Evolutionary conservation across 495 filamentous ascomycete species (phyloP).

Genomic region (Platismatia glauca): DNA sequence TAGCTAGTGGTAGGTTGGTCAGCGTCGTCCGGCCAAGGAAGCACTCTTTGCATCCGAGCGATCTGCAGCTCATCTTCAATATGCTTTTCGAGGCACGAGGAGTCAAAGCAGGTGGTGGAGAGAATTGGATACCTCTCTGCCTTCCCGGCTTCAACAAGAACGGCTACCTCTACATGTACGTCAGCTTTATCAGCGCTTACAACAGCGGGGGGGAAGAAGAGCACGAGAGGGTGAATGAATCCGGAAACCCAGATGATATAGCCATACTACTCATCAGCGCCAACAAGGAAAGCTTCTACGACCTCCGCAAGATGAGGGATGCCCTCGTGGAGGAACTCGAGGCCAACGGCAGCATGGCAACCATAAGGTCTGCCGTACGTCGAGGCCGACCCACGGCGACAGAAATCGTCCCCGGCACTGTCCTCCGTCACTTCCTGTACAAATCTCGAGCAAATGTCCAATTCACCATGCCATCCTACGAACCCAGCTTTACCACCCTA

Average conservation of each 20-base stretch:
- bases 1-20: slow-evolving; percentile 88
- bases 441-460: slow-evolving; percentile 91
- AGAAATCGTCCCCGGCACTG: slow-evolving; percentile 70
- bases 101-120: slow-evolving; percentile 79
- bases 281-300: slow-evolving; percentile 86
- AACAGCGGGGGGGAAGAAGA: slow-evolving; percentile 29
- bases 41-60: slow-evolving; percentile 90
- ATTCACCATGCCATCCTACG: slow-evolving; percentile 80
- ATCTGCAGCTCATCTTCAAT: slow-evolving; percentile 94
- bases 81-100: slow-evolving; percentile 97
- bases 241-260: slow-evolving; percentile 59
- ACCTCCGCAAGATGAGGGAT: slow-evolving; percentile 76
- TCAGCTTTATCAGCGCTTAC: slow-evolving; percentile 71
- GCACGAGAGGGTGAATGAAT: slow-evolving; percentile 31
- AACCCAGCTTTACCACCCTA: slow-evolving; percentile 57
- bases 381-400: slow-evolving; percentile 59
- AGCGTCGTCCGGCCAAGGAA: slow-evolving; percentile 89
- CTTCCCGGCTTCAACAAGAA: slow-evolving; percentile 94
- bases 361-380: slow-evolving; percentile 63
- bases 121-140: slow-evolving; percentile 96
- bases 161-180: slow-evolving; percentile 99
- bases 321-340: slow-evolving; percentile 65
- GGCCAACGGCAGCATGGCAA: slow-evolving; percentile 62
- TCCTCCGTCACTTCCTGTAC: slow-evolving; percentile 85
- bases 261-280: slow-evolving; percentile 88